These are phyloP conservation scores for Jacaranda mimosifolia DNA, from an alignment of 257 asterid species.

Conservation along the genomic window DNA sequence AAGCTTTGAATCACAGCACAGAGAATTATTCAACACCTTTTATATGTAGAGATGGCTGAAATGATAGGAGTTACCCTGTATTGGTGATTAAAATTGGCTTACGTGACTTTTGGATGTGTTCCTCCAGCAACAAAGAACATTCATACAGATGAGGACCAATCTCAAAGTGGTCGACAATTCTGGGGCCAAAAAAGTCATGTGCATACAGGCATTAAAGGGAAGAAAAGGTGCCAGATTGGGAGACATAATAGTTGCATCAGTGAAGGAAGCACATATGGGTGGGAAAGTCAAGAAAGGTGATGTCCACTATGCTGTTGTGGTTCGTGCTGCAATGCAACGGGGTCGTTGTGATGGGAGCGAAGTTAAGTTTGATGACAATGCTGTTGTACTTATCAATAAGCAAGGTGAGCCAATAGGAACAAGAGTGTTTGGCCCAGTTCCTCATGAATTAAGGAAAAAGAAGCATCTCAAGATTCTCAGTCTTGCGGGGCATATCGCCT, in stretches of 20 bases:
- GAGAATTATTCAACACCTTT: not conserved
- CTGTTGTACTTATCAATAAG: slow-evolving; percentile 85
- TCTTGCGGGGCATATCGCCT: slow-evolving; percentile 86
- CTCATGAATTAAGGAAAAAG: slow-evolving; percentile 93
- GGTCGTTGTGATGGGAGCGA: slow-evolving; percentile 94
- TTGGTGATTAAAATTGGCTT: not conserved
- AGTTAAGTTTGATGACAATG: slow-evolving; percentile 92
- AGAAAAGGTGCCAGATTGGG: slow-evolving; percentile 93
- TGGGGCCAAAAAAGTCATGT: slow-evolving; percentile 85
- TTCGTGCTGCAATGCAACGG: slow-evolving; percentile 91
- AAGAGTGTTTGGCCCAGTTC: slow-evolving; percentile 93
- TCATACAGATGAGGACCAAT: slow-evolving; percentile 93
- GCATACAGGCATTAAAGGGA: slow-evolving; percentile 94
- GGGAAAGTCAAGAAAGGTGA: slow-evolving; percentile 97
- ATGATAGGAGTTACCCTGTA: not conserved
- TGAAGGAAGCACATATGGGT: slow-evolving; percentile 87
- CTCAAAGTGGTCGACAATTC: slow-evolving; percentile 97
- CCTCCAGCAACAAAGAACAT: slow-evolving; percentile 83
- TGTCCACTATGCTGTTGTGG: slow-evolving; percentile 82
- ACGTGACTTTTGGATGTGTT: not conserved
- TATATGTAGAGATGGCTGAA: not conserved
- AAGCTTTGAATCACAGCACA: not conserved
- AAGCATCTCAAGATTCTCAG: slow-evolving; percentile 98
- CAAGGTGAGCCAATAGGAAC: slow-evolving; percentile 96
- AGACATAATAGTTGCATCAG: slow-evolving; percentile 86